These are phyloP conservation scores for Backusella mclennaniae DNA, from an alignment of 192 early-diverging fungal genomes.

Conservation along the genomic window DNA sequence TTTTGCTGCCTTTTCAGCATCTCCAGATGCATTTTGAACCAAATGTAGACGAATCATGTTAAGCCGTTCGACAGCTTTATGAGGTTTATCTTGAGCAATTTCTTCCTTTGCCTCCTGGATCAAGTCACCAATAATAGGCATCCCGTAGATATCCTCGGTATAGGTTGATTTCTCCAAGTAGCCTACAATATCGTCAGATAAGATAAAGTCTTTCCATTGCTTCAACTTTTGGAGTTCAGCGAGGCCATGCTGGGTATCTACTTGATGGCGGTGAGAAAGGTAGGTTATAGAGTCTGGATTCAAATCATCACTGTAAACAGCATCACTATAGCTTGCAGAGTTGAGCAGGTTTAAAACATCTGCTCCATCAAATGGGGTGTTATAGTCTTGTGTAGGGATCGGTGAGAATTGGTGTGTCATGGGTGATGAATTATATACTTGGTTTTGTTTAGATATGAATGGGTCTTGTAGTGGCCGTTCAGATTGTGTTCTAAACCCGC, in stretches of 20 bases:
- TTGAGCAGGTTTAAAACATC: conserved; percentile 26
- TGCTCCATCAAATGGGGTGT: conserved; percentile 14
- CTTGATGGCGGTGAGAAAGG: conserved; percentile 3
- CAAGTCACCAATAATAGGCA: conserved; percentile 29
- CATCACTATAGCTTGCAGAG: conserved; percentile 15
- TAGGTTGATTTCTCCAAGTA: conserved; percentile 37
- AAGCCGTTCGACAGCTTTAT: conserved; percentile 28
- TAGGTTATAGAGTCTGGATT: conserved; percentile 4
- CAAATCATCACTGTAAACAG: conserved; percentile 24
- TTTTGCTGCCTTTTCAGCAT: conserved; percentile 15
- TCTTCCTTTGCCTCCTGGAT: conserved; percentile 38
- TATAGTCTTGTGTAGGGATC: neutral
- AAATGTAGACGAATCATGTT: conserved; percentile 40
- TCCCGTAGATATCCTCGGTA: conserved; percentile 39
- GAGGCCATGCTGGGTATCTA: conserved; percentile 11
- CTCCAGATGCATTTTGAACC: conserved; percentile 1
- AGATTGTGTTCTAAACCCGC: neutral
- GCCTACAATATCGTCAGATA: conserved; percentile 35
- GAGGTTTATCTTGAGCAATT: conserved; percentile 1
- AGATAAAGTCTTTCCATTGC: conserved; percentile 18
- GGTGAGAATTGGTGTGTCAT: neutral
- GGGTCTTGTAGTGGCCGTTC: neutral
- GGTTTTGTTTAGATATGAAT: neutral
- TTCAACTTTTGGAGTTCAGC: neutral
- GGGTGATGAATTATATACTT: neutral